A percentile compares a stretch with the other conserved stretches of the same genome.
These are phyloP conservation scores for Camellia sinensis DNA, from an alignment of 148 eudicot species.

Conservation along the genomic window DNA sequence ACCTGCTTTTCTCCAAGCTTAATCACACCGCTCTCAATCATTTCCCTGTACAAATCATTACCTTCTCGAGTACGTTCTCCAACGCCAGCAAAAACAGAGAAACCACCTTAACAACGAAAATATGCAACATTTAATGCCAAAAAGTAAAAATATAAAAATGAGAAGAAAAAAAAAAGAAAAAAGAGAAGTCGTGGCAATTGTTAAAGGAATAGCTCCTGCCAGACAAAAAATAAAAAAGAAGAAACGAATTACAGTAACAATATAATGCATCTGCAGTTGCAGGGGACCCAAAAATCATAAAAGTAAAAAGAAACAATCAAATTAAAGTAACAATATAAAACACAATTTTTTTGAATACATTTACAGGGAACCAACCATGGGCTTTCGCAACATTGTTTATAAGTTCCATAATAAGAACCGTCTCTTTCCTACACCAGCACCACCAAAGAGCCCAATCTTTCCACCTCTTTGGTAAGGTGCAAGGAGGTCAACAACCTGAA, in stretches of 20 bases:
- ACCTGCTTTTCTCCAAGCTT: constrained; percentile 72
- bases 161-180: no score
- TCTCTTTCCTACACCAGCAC: constrained; percentile 68
- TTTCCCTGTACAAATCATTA: constrained; percentile 66
- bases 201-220: no score
- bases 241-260: no score
- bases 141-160: not conserved
- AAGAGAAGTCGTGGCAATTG: no score
- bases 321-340: no score
- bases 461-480: constrained; percentile 93
- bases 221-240: no score
- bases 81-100: constrained; percentile 71
- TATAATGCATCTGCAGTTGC: no score
- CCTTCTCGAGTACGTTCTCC: constrained; percentile 79
- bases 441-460: constrained; percentile 80
- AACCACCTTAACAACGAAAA: constrained; percentile 49
- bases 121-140: not conserved
- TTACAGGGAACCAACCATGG: constrained; percentile 16
- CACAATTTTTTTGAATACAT: not conserved
- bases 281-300: no score
- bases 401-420: constrained; percentile 80
- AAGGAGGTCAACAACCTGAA: constrained; percentile 79
- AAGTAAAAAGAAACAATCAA: no score
- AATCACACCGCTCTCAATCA: constrained; percentile 76
- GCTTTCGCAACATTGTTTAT: constrained; percentile 42